These are phyloP conservation scores for Amanita muscaria DNA, from an alignment of 768 basidiomycete species.

Conservation along the genomic window DNA sequence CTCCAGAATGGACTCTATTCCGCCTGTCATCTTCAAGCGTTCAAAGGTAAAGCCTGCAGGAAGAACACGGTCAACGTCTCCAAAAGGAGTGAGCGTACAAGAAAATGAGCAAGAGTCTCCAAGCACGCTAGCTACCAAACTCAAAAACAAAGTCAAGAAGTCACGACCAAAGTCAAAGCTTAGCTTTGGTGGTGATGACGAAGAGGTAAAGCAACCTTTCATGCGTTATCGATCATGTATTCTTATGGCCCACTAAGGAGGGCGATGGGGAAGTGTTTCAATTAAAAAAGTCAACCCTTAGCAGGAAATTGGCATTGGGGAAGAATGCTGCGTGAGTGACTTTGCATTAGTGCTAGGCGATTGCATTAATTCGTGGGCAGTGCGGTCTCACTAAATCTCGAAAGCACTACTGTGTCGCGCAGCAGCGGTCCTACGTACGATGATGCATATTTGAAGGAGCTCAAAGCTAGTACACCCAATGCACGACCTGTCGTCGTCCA, in stretches of 20 bases:
- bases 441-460: constrained; percentile 61
- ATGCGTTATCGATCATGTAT: constrained; percentile 14
- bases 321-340: constrained; percentile 41
- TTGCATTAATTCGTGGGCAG: background rate
- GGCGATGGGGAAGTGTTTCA: constrained; percentile 59
- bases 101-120: constrained; percentile 43
- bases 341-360: constrained; percentile 7
- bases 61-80: constrained; percentile 32
- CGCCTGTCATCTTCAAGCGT: constrained; percentile 43
- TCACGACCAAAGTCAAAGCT: constrained; percentile 57
- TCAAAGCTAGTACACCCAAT: constrained; percentile 69
- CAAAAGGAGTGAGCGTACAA: constrained; percentile 20
- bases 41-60: constrained; percentile 33
- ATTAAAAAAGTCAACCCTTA: constrained; percentile 75
- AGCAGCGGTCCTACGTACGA: constrained; percentile 59
- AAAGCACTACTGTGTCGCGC: constrained; percentile 47
- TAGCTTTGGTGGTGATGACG: constrained; percentile 65
- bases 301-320: constrained; percentile 52
- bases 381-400: constrained; percentile 35
- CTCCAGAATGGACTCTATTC: constrained; percentile 30
- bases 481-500: constrained; percentile 27
- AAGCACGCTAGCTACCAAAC: constrained; percentile 49
- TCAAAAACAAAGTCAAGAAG: constrained; percentile 67
- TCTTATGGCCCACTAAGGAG: constrained; percentile 32
- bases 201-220: constrained; percentile 42